Base-by-base conservation (phyloP, 2,329 filamentous ascomycete genomes). In the Exserohilum turcica region DNA sequence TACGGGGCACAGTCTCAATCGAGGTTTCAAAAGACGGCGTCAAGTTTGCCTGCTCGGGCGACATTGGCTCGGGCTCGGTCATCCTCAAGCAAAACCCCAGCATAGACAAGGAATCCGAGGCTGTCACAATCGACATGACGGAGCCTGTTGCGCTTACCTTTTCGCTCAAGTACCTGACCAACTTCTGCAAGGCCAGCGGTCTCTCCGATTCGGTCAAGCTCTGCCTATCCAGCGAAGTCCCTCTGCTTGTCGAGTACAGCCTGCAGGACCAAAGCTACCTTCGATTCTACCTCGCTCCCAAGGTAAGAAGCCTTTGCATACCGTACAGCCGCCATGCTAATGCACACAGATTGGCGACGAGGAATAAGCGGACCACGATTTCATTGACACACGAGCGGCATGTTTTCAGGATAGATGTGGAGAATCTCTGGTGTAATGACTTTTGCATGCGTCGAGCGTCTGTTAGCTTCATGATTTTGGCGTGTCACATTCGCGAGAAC, bases 161-260 rank as follows among this genome's bases (percentile, higher is more conserved):
- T 82, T 97, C 94, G 29, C 89, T 99, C 70, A 99, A 99, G 82
- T 99, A 99, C 80, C 88, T 99, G 3, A 91, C 96, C 83, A 97
- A 97, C 85, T 99, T 99, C 82, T 97, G 94, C 89, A 99, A 99
- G 82, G 95, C 95, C 29, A 89, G 91, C 60, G 87, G 86, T 47
- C 82, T 99, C 57, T 93, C 92, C 33, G 80, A 77, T 65, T 83
- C 84, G 63, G 95, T 99, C 77, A 94, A 90, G 80, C 87, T 99
- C 67, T 96, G 90, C 79, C 84, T 99, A 65, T 97, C 93, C 47
- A 92, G 92, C 77, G 94, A 99, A 79, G 93, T 99, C 45, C 94
- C 94, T 24, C 86, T 99, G 63, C 82, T 97, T 67, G 94, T 99
- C 38, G 94, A 99, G 81, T 99, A 97, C 78, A 82, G 80, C 49